Evolutionary conservation across 1,139 yeast genomes (phyloP).

Genomic region (Pichia sp.): DNA sequence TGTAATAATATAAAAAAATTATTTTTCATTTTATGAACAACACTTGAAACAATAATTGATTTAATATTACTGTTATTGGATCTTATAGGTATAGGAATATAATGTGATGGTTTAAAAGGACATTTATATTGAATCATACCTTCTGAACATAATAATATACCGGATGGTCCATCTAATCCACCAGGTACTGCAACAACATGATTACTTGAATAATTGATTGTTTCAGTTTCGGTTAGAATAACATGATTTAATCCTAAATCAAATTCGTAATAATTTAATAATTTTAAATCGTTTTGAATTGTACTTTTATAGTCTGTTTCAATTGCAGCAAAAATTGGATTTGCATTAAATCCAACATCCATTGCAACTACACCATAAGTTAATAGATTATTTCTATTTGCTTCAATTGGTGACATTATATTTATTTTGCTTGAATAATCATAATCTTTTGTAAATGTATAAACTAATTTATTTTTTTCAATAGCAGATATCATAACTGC

Average conservation of each 20-base stretch:
- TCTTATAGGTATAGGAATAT: constrained; percentile 53
- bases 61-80: constrained; percentile 31
- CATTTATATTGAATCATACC: constrained; percentile 42
- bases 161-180: constrained; percentile 55
- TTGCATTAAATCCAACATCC: constrained; percentile 64
- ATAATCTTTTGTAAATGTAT: constrained; percentile 45
- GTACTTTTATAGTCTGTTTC: constrained; percentile 50
- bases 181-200: constrained; percentile 42
- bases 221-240: constrained; percentile 42
- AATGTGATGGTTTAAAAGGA: constrained; percentile 30
- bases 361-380: constrained; percentile 54
- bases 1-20: constrained; percentile 71
- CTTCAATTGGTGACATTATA: constrained; percentile 72
- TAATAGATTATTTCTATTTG: constrained; percentile 44
- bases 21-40: constrained; percentile 56
- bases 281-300: constrained; percentile 17
- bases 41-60: constrained; percentile 46
- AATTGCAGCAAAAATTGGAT: constrained; percentile 76
- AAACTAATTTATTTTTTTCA: constrained; percentile 66
- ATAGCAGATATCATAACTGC: constrained; percentile 67
- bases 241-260: constrained; percentile 83
- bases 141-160: constrained; percentile 47
- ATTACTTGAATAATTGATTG: constrained; percentile 37
- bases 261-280: constrained; percentile 64
- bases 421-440: constrained; percentile 34